Conservation (phyloP, 768 basidiomycete genomes). For the Trametes sanguinea region DNA sequence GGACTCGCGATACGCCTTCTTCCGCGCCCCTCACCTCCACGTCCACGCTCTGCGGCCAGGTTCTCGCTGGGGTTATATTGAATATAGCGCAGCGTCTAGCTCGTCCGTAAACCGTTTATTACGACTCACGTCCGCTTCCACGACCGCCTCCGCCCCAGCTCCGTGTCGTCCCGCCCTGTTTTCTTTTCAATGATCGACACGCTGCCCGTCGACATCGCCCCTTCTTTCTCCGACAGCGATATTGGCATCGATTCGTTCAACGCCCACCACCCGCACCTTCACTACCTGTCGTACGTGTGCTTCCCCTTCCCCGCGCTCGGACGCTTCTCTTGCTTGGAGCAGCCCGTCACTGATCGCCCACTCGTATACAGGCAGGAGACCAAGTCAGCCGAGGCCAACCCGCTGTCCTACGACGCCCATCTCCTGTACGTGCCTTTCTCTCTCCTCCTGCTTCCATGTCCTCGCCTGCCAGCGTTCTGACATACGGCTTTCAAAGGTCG, state of each 20-base stretch:
- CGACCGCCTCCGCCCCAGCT: no score
- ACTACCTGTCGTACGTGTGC: constrained; percentile 53
- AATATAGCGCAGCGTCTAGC: constrained; percentile 3
- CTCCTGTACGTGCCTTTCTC: constrained; percentile 24
- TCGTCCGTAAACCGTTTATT: background rate
- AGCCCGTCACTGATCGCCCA: constrained; percentile 9
- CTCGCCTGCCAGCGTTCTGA: background rate
- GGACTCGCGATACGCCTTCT: constrained; percentile 4
- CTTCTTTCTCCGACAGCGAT: constrained; percentile 21
- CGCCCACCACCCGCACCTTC: constrained; percentile 54
- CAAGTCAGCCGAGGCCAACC: constrained; percentile 36
- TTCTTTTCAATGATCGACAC: constrained; percentile 55
- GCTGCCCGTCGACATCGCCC: constrained; percentile 37
- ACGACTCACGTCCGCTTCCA: background rate
- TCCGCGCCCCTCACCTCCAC: background rate
- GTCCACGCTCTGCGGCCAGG: constrained; percentile 8
- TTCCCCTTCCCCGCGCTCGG: constrained; percentile 21
- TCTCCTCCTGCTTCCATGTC: background rate
- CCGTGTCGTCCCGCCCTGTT: no score
- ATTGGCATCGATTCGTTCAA: constrained; percentile 59
- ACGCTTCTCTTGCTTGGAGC: constrained; percentile 10
- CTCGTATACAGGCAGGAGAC: constrained; percentile 40
- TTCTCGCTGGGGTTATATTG: background rate
- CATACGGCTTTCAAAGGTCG: constrained; percentile 32
- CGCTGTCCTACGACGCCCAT: constrained; percentile 38